These are phyloP conservation scores for Aureobasidium sp. DNA, from an alignment of 2,329 filamentous ascomycete genomes.

Conservation along the genomic window DNA sequence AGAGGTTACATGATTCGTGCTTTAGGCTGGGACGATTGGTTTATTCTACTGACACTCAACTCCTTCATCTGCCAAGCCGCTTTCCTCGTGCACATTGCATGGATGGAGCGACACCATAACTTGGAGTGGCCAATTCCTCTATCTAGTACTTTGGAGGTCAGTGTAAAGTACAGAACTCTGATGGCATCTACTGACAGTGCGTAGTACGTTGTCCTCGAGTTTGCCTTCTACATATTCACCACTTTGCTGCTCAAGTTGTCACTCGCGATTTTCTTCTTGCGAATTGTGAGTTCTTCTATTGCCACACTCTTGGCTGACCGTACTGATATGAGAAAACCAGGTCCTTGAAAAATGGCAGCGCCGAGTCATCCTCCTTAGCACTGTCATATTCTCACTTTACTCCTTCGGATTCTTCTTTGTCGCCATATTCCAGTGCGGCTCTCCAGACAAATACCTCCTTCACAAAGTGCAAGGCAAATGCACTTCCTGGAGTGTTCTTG, in stretches of 20 bases:
- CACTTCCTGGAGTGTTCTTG: slow-evolving; percentile 21
- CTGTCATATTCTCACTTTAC: slow-evolving; percentile 26
- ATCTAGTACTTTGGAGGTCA: not conserved
- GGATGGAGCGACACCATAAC: not conserved
- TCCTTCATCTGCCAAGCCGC: slow-evolving; percentile 25
- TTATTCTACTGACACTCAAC: slow-evolving; percentile 35
- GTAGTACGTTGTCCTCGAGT: slow-evolving; percentile 26
- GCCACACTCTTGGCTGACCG: too few relatives aligned
- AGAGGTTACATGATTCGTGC: slow-evolving; percentile 32
- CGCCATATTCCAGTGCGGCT: slow-evolving; percentile 29
- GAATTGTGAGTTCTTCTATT: slow-evolving; percentile 28
- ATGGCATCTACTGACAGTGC: not conserved
- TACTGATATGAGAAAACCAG: not conserved
- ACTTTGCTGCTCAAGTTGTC: slow-evolving; percentile 40
- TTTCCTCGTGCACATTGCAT: slow-evolving; percentile 20
- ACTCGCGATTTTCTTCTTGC: slow-evolving; percentile 39
- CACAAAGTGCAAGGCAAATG: slow-evolving; percentile 20
- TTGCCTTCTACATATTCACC: slow-evolving; percentile 34
- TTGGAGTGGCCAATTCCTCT: not conserved
- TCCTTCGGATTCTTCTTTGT: slow-evolving; percentile 29
- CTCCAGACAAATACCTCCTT: slow-evolving; percentile 20
- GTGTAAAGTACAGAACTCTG: not conserved
- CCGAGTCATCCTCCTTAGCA: slow-evolving; percentile 24
- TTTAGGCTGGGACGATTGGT: slow-evolving; percentile 39
- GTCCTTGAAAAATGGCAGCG: slow-evolving; percentile 31